A percentile compares a stretch with the other conserved stretches of the same genome.
These are phyloP conservation scores for Lippia alba DNA, from an alignment of 305 asterid genomes.

Conservation along the genomic window DNA sequence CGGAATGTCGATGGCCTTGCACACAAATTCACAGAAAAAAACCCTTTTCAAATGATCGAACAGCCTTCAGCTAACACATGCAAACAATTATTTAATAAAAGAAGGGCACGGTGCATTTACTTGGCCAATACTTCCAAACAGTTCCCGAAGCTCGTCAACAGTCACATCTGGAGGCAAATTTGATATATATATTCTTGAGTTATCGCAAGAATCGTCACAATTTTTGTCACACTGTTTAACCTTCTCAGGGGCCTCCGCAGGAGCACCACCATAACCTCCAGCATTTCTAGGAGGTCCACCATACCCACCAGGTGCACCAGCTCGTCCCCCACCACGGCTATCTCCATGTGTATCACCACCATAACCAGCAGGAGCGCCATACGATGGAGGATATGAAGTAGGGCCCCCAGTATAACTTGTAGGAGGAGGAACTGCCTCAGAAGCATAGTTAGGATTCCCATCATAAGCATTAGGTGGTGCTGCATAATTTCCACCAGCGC, in stretches of 20 bases:
- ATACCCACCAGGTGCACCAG: conserved; percentile 71
- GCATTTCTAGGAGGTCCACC: conserved; percentile 66
- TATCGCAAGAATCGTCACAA: conserved; percentile 97
- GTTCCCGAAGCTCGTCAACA: conserved; percentile 84
- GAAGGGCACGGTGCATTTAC: conserved; percentile 59
- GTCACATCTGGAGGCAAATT: conserved; percentile 98
- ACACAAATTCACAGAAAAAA: neutral
- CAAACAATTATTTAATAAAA: conserved; percentile 19
- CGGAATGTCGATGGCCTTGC: conserved; percentile 9
- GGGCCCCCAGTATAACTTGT: conserved; percentile 91
- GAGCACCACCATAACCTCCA: conserved; percentile 69
- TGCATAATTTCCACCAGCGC: conserved; percentile 64
- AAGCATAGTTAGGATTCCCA: conserved; percentile 66
- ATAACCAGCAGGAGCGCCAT: conserved; percentile 79
- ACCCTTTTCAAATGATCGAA: conserved; percentile 11
- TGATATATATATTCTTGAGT: conserved; percentile 93
- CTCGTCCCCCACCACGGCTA: conserved; percentile 73
- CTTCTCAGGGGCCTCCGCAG: conserved; percentile 69
- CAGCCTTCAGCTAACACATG: conserved; percentile 1
- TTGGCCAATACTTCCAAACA: conserved; percentile 99
- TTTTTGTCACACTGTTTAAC: conserved; percentile 95
- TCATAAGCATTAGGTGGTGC: conserved; percentile 72
- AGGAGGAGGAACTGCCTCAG: conserved; percentile 88
- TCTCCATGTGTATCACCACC: conserved; percentile 61
- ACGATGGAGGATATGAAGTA: conserved; percentile 87